Evolutionary conservation across 129 eudicot genomes (phyloP).

Genomic region (Scalesia atractyloides): DNA sequence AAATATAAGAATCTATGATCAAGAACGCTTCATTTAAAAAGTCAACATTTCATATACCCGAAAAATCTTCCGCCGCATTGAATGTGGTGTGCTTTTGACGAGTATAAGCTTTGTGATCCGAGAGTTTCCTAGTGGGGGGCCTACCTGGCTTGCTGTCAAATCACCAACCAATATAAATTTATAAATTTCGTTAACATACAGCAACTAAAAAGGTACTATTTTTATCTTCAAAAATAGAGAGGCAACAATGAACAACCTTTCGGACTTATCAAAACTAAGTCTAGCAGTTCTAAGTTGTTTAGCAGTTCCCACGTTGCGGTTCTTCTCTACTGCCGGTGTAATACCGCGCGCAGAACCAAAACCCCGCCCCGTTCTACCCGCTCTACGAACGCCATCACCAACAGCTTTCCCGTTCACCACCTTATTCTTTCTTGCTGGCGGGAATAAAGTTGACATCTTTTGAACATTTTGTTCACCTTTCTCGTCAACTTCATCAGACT

Average conservation of each 20-base stretch:
- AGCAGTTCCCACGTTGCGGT: constrained; percentile 71
- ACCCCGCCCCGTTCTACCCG: constrained; percentile 76
- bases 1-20: constrained; percentile 20
- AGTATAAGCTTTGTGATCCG: constrained; percentile 82
- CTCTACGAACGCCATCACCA: constrained; percentile 74
- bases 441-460: constrained; percentile 57
- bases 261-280: constrained; percentile 69
- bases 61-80: constrained; percentile 63
- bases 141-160: constrained; percentile 65
- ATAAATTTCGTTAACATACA: constrained; percentile 5
- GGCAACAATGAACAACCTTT: constrained; percentile 45
- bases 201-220: background rate
- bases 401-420: constrained; percentile 47
- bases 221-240: background rate
- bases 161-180: constrained; percentile 2
- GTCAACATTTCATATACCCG: constrained; percentile 46
- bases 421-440: constrained; percentile 74
- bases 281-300: constrained; percentile 81
- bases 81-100: constrained; percentile 68
- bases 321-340: constrained; percentile 53
- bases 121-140: constrained; percentile 79
- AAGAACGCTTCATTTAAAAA: constrained; percentile 1
- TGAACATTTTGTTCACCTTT: constrained; percentile 59
- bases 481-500: constrained; percentile 54
- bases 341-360: constrained; percentile 36